Conservation (phyloP, 495 filamentous ascomycete genomes). For the Ramalina peruviana region DNA sequence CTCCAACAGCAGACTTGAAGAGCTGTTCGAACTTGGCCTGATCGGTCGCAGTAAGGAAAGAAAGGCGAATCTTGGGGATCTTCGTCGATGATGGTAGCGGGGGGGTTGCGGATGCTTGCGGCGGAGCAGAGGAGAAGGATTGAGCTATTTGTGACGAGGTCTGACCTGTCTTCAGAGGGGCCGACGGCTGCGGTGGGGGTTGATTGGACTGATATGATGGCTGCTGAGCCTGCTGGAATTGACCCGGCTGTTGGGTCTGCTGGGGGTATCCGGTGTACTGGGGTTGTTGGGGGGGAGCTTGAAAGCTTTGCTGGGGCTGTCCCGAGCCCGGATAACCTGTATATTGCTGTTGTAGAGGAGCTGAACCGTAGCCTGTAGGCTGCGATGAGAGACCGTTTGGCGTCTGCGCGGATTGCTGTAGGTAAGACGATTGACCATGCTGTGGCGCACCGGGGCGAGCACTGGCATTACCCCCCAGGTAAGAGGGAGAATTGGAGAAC, state of each 20-base stretch:
- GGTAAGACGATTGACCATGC: conserved; percentile 38
- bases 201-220: conserved; percentile 27
- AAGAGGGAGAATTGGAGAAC: conserved; percentile 82
- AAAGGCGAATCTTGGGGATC: conserved; percentile 91
- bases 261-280: conserved; percentile 44
- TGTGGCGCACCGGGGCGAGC: conserved; percentile 57
- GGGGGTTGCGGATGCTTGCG: conserved; percentile 37
- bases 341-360: conserved; percentile 31
- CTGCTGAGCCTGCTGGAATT: conserved; percentile 19
- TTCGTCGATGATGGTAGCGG: conserved; percentile 36
- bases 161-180: conserved; percentile 48
- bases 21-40: conserved; percentile 97
- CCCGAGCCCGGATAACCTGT: conserved; percentile 36
- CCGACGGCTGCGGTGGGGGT: conserved; percentile 33
- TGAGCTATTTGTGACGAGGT: conserved; percentile 76
- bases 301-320: conserved; percentile 42
- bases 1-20: conserved; percentile 89
- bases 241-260: conserved; percentile 18
- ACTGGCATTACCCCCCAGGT: conserved; percentile 60
- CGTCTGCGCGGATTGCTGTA: conserved; percentile 44
- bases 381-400: conserved; percentile 33
- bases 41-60: conserved; percentile 89
- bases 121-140: conserved; percentile 53
- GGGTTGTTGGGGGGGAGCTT: conserved; percentile 47
- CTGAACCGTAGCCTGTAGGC: conserved; percentile 31